Percentiles rank a stretch among this genome's conserved stretches.
Conservation (phyloP, 129 eudicot genomes). For the Pulicaria dysenterica region DNA sequence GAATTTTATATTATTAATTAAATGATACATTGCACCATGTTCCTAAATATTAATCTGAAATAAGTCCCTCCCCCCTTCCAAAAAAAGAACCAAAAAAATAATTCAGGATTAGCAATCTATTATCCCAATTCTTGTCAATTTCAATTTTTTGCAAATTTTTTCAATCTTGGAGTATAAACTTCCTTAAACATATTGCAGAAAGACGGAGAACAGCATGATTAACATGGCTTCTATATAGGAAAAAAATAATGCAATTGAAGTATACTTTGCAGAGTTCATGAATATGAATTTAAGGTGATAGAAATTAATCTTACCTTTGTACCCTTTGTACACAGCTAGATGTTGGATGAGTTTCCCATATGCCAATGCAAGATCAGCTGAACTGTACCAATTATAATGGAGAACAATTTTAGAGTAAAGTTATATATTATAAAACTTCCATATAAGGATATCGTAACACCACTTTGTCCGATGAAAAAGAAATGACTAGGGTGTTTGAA, state of each 20-base stretch:
- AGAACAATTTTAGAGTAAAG: neutral
- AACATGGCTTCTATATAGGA: too few species aligned
- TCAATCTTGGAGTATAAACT: too few species aligned
- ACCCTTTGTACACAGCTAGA: slow-evolving; percentile 87
- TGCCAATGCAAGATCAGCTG: slow-evolving; percentile 89
- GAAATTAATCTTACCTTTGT: slow-evolving; percentile 59
- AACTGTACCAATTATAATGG: slow-evolving; percentile 45
- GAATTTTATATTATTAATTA: too few species aligned
- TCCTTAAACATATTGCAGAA: too few species aligned
- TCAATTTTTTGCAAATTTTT: too few species aligned
- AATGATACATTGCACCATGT: too few species aligned
- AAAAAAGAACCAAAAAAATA: too few species aligned
- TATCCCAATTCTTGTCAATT: too few species aligned
- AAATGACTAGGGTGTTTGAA: neutral
- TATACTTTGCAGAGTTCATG: neutral
- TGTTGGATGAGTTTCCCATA: slow-evolving; percentile 91
- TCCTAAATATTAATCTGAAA: too few species aligned
- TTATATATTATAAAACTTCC: neutral
- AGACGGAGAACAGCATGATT: too few species aligned
- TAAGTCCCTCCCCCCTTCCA: too few species aligned
- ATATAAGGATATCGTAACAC: neutral
- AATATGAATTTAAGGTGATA: neutral
- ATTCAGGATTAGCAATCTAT: too few species aligned
- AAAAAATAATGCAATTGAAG: neutral
- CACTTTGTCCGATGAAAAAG: neutral